phyloP scores from a whole-genome alignment of 371 early-diverging fungal species.

The Mucor mucedo region DNA sequence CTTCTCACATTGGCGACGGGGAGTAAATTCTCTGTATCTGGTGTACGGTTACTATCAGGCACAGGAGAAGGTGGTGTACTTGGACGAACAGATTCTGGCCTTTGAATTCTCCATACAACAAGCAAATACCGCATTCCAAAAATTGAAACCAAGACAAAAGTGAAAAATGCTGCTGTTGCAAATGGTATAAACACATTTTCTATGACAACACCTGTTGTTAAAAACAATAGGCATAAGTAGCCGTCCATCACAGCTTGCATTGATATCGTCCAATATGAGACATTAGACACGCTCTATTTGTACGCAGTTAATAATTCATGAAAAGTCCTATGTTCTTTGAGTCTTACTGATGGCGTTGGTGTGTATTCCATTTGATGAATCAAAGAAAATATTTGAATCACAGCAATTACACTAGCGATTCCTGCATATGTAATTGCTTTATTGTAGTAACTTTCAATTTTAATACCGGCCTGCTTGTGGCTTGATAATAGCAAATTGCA shows the following conservation, averaged over 20 bases:
- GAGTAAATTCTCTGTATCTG: conserved; percentile 15
- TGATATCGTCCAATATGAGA: conserved; percentile 76
- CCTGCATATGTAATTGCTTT: conserved; percentile 65
- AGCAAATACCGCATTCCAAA: conserved; percentile 78
- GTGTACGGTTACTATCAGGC: conserved; percentile 3
- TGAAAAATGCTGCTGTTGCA: conserved; percentile 70
- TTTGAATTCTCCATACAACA: conserved; percentile 73
- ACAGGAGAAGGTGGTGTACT: conserved; percentile 25
- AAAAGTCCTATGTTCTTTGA: neutral
- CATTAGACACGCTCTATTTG: conserved; percentile 65
- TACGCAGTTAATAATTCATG: neutral
- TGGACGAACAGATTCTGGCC: conserved; percentile 57
- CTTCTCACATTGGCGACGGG: conserved; percentile 25
- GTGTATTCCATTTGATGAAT: conserved; percentile 79
- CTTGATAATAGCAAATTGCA: conserved; percentile 55
- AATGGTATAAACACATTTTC: conserved; percentile 68
- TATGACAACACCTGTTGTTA: conserved; percentile 65
- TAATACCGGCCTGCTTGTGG: conserved; percentile 52
- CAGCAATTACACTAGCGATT: conserved; percentile 53
- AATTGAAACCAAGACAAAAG: conserved; percentile 71
- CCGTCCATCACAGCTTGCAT: conserved; percentile 76
- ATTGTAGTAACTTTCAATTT: conserved; percentile 58
- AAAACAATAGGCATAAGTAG: conserved; percentile 68
- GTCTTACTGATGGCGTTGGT: conserved; percentile 70
- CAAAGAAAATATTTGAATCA: conserved; percentile 64